Base-by-base conservation (phyloP, 192 early-diverging fungal genomes). In the Chytriomyces hyalinus region DNA sequence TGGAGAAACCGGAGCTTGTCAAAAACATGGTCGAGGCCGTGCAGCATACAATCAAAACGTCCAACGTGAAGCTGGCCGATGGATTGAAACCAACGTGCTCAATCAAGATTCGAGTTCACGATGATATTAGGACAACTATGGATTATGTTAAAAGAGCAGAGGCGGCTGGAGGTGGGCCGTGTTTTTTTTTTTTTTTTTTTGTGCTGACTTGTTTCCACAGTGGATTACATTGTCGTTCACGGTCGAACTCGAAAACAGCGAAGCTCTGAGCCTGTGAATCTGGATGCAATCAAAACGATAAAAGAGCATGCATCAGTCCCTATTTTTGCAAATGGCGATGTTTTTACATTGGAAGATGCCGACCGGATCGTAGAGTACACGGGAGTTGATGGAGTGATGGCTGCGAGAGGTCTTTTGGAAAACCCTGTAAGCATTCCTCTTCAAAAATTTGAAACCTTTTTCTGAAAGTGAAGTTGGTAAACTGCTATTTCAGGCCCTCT, bases 1-100 rank as follows among this genome's bases (percentile, higher is more conserved):
- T 97, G 88, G 90, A 92, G 46, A 80, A 93, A 49, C 97, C 97
- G 9, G 97, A 98, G 51, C 84, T 87, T 17, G 94, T 98, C n/a
- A 84, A 88, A 46, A 95, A 96, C 62, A 98, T 98, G 95, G 92
- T 97, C 48, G 84, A 89, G 3, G 85, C 87, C 60, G 91, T 92
- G 3, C 94, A 94, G 77, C 63, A 67, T 5, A 76, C 81, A 36
- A 81, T 84, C 24, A 57, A 28, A 36, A 61, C 49, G 26, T 86
- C 87, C 2, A 78, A 88, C 22, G 83, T 89, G 24, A 80, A 46
- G 77, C 85, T 76, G 61, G 67, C 78, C 0, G 78, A 83, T 71
- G 83, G 85, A 11, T 53, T 73, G 9, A 73, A 49, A 10, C 65
- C 73, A 6, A 92, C 94, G 5, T 91, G 88, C 73, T 93, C 92